phyloP scores from a whole-genome alignment of 352 stramenopile genomes.

The Phytophthora capsici region DNA sequence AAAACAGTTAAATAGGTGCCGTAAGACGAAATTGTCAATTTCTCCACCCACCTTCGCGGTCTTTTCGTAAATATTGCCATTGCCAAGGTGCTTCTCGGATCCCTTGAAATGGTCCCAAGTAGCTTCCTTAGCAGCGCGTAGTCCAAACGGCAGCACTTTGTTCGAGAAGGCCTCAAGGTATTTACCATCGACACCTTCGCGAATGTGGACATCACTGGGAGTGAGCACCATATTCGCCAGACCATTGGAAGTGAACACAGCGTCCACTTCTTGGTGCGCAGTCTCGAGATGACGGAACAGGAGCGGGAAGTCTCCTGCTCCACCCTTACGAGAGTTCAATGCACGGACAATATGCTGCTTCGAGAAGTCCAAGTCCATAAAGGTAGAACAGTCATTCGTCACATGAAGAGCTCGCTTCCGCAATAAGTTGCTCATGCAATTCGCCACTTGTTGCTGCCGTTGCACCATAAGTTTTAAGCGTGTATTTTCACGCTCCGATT shows the following conservation, averaged over 20 bases:
- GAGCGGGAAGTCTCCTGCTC: constrained; percentile 33
- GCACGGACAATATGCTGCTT: constrained; percentile 25
- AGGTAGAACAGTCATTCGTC: constrained; percentile 34
- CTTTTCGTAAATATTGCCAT: constrained; percentile 47
- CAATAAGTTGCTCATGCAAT: constrained; percentile 30
- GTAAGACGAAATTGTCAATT: not conserved
- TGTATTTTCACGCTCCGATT: constrained; percentile 47
- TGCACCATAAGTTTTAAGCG: constrained; percentile 53
- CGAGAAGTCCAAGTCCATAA: constrained; percentile 27
- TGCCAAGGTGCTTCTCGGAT: constrained; percentile 36
- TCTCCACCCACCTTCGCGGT: constrained; percentile 28
- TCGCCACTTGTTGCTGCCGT: constrained; percentile 31
- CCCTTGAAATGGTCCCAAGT: constrained; percentile 57
- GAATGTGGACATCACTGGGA: constrained; percentile 38
- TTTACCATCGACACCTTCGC: constrained; percentile 43
- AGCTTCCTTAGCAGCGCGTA: constrained; percentile 36
- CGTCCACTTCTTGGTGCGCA: constrained; percentile 36
- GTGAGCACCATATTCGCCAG: constrained; percentile 41
- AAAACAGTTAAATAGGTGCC: not conserved
- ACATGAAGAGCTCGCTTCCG: constrained; percentile 33
- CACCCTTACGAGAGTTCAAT: constrained; percentile 26
- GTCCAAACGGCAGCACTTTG: constrained; percentile 51
- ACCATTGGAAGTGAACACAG: constrained; percentile 41
- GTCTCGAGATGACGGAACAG: constrained; percentile 41
- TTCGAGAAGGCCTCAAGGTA: constrained; percentile 50